phyloP scores from a whole-genome alignment of 805 yeast genomes.

The Saccharomyces kudriavzevii region DNA sequence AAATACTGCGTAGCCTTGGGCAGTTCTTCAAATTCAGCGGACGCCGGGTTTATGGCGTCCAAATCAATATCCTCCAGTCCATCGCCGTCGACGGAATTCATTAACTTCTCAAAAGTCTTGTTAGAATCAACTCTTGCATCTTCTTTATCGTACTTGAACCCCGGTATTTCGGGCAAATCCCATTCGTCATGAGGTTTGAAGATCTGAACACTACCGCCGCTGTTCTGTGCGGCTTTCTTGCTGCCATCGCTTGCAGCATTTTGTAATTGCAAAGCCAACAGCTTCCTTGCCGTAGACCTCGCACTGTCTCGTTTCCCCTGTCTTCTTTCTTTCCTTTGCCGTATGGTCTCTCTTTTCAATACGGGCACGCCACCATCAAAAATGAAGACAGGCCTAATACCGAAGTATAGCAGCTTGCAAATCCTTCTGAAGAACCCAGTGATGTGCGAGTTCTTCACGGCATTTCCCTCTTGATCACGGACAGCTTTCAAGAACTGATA shows the following conservation, averaged over 20 bases:
- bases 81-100: conserved; percentile 42
- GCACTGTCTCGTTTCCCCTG: conserved; percentile 68
- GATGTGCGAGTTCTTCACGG: conserved; percentile 71
- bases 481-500: conserved; percentile 95
- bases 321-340: conserved; percentile 61
- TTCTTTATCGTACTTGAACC: conserved; percentile 40
- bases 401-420: conserved; percentile 80
- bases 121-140: conserved; percentile 73
- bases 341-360: conserved; percentile 71
- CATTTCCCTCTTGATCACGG: conserved; percentile 74
- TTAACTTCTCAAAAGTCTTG: conserved; percentile 57
- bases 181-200: conserved; percentile 63
- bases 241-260: conserved; percentile 19
- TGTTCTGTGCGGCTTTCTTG: background rate
- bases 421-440: conserved; percentile 94
- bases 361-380: conserved; percentile 94
- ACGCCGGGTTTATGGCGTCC: conserved; percentile 73
- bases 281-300: conserved; percentile 64
- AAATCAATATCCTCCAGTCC: conserved; percentile 64
- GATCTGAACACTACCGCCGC: conserved; percentile 2
- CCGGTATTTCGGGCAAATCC: conserved; percentile 66
- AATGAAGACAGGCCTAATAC: conserved; percentile 81
- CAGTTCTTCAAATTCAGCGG: conserved; percentile 64
- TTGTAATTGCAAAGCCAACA: conserved; percentile 75
- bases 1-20: conserved; percentile 85